Evolutionary conservation across 768 basidiomycete species (phyloP), one percentile per base, ranked within the genome.

Genomic region (Lanmaoa pseudosensibilis): DNA sequence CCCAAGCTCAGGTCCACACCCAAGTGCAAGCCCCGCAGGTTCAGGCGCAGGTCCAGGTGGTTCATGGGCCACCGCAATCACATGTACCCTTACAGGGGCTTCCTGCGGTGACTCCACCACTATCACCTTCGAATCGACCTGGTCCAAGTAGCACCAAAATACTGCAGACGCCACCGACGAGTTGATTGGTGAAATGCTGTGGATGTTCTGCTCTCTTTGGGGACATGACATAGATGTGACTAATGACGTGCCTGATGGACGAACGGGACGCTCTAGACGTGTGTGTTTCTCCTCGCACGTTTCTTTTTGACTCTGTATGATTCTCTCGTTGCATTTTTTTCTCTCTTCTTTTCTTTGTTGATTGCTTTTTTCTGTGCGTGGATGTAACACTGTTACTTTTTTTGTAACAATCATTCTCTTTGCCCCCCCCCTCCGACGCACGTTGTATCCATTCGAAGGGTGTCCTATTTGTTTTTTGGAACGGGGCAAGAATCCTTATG

Each of bases 221-320:
- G 61, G 44, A 59, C 62, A 60, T 57, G 58, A 55, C 34, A 54
- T 68, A 65, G 68, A 68, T 56, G 57, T 44, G 58, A 61, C 46
- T 32, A 30, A 41, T 39, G 54, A 59, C 34, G 43, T 57, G 54
- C 47, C 55, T 43, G 56, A 64, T 18, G 60, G 63, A 61, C 60
- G 49, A 39, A 52, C 51, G 56, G 66, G 59, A 69, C 68, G 56
- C 48, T 68, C 46, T 67, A 69, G 62, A 69, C 44, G 19, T 53
- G 25, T 40, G 39, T 50, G 46, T 33, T 60, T 50, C 39, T 50
- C 40, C 50, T 50, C 40, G 43, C 57, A 53, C 48, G 21, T 34
- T 58, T 48, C 46, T 43, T 41, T 55, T 55, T 48, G 34, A 52
- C 12, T 41, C 16, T 41, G 41, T 30, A 33, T 49, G 18, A 13